These are phyloP conservation scores for Zea mays DNA, from an alignment of 176 grass and related monocot genomes.

Conservation along the genomic window Zm-B73-REFERENCE-NAM-5.0 NC_050101.1:178746001-178746500, in stretches of 20 bases:
- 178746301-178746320: neutral
- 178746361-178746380: neutral
- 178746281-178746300: slow-evolving; percentile 1
- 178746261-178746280: neutral
- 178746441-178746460: neutral
- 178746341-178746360: neutral
- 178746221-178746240: neutral
- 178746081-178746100: too few species aligned
- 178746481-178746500: neutral
- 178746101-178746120: too few species aligned
- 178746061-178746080: too few species aligned
- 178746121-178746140: neutral
- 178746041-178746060: too few species aligned
- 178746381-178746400: neutral
- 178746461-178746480: neutral
- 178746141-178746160: neutral
- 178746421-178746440: neutral
- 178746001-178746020: too few species aligned
- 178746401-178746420: neutral
- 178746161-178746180: slow-evolving; percentile 4
- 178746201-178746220: neutral
- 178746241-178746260: neutral
- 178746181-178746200: neutral
- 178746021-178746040: too few species aligned
- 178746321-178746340: neutral